These are phyloP conservation scores for Blastobotrys malaysiensis DNA, from an alignment of 1,139 yeast species.

Conservation along the genomic window DNA sequence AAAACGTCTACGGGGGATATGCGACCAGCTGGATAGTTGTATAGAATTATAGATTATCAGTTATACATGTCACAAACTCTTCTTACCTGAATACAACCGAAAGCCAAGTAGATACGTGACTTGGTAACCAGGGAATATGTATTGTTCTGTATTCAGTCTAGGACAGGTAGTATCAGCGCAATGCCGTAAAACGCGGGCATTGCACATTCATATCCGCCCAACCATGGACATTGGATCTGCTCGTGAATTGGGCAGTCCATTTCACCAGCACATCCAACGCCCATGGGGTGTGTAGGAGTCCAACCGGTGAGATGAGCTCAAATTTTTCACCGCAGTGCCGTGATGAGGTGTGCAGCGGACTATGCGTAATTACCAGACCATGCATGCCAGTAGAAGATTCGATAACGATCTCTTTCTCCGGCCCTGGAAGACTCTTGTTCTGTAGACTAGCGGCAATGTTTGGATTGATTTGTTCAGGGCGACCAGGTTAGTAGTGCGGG, in stretches of 20 bases:
- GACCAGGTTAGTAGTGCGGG: conserved; percentile 25
- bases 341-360: background rate
- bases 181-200: background rate
- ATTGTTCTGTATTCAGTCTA: conserved; percentile 13
- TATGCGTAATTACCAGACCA: background rate
- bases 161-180: conserved; percentile 11
- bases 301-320: background rate
- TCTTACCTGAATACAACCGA: conserved; percentile 16
- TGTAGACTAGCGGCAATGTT: conserved; percentile 32
- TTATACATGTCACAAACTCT: conserved; percentile 14
- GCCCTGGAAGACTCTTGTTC: no score
- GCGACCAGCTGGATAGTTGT: conserved; percentile 42
- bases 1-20: conserved; percentile 42
- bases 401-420: background rate
- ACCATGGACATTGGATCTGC: background rate
- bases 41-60: background rate
- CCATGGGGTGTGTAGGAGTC: background rate
- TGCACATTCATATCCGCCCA: conserved; percentile 1
- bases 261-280: background rate
- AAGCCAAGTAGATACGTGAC: background rate
- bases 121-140: conserved; percentile 15
- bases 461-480: conserved; percentile 43
- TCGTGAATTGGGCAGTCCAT: background rate
- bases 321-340: background rate
- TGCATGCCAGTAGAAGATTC: background rate